phyloP scores from a whole-genome alignment of 495 filamentous ascomycete genomes.

The Neurospora sp. region DNA sequence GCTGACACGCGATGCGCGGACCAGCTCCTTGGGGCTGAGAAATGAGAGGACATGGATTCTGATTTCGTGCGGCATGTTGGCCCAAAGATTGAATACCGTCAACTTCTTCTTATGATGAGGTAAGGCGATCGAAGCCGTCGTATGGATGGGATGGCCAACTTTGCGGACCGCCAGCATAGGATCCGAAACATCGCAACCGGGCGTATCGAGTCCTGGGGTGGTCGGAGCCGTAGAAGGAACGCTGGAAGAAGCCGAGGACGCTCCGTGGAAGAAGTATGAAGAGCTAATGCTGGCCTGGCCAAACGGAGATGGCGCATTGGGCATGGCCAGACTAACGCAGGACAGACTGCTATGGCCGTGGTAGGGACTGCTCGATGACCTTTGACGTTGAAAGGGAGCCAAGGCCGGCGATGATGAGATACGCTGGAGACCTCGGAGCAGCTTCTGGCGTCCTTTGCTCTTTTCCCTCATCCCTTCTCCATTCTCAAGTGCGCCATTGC shows the following conservation, averaged over 20 bases:
- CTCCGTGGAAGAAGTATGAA: constrained; percentile 43
- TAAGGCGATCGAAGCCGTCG: constrained; percentile 46
- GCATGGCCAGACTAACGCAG: constrained; percentile 68
- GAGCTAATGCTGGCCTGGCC: constrained; percentile 40
- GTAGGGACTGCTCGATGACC: constrained; percentile 59
- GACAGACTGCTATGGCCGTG: constrained; percentile 49
- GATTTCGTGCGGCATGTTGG: constrained; percentile 71
- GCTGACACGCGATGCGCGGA: constrained; percentile 71
- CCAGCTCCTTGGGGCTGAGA: constrained; percentile 70
- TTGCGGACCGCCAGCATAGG: constrained; percentile 25
- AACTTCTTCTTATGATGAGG: constrained; percentile 45
- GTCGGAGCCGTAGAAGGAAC: constrained; percentile 50
- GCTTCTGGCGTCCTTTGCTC: constrained; percentile 60
- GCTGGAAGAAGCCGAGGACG: constrained; percentile 53
- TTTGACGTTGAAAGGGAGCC: constrained; percentile 50
- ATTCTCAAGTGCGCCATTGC: background rate
- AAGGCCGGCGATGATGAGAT: constrained; percentile 83
- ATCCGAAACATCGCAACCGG: constrained; percentile 25
- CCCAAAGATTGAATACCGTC: constrained; percentile 62
- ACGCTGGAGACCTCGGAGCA: constrained; percentile 73
- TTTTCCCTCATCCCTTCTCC: constrained; percentile 45
- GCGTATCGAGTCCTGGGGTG: constrained; percentile 36
- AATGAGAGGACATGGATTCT: constrained; percentile 67
- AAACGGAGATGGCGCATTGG: constrained; percentile 38
- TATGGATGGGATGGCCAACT: constrained; percentile 16